Base-by-base conservation (phyloP, 352 stramenopile genomes). In the Globisporangium uncinulatum region DNA sequence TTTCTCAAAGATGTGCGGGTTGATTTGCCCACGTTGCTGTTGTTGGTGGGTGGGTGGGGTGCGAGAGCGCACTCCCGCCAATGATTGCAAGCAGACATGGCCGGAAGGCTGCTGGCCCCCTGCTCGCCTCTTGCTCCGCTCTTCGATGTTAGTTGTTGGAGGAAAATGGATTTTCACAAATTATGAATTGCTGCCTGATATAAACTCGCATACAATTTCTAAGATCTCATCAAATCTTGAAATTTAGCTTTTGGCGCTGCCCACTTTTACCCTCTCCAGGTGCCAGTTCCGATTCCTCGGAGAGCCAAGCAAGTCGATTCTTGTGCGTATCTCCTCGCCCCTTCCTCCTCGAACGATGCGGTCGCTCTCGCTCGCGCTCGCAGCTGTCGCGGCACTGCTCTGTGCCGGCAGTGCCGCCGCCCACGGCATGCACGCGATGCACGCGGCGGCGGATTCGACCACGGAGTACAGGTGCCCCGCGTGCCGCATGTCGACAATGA, bases 391-490 rank as follows among this genome's bases (percentile, higher is more conserved):
- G 1, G 51, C 44, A 14, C 36, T 65, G 14, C 52, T 65, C 52
- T 59, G 52, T 39, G 58, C 51, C 56, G 62, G 51, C 45, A 52
- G 50, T 65, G 69, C 48, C 60, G 65, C 46, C 55, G 59, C 50
- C 45, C 49, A 54, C 5, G 37, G 44, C 8, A 60, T 56, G 43
- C 59, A 62, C 24, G 58, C 2, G 19, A 61, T 59, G 57, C 21
- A 61, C 29, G 34, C 46, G 15, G 46, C 55, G 51, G 51, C 41
- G 20, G 43, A 66, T 24, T 65, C 61, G 57, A 70, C 66, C 60
- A 87, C 68, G 8, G 71, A 78, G 55, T 83, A 78, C 56, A 83
- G 69, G 57, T 93, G 83, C 59, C 81, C 83, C 17, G 70, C 86
- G 21, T 93, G 83, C 63, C 74, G 77, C 63, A 87, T 88, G 80